phyloP scores from a whole-genome alignment of 2,329 filamentous ascomycete genomes.

The Cladosporium sp. region DNA sequence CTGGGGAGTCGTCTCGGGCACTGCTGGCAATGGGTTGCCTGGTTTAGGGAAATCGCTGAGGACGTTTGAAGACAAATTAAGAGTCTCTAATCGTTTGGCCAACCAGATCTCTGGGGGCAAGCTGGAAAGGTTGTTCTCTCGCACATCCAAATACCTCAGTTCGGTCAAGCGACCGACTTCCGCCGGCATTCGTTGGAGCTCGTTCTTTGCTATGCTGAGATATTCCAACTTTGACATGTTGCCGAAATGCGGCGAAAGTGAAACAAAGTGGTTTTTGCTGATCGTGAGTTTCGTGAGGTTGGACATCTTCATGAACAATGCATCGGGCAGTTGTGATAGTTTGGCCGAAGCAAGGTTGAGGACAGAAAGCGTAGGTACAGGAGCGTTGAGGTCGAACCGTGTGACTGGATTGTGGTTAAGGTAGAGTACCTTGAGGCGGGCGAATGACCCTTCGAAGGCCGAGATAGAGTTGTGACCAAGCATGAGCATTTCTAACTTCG shows the following conservation, averaged over 20 bases:
- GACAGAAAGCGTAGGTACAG: conserved; percentile 78
- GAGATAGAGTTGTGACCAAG: conserved; percentile 93
- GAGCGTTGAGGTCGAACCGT: conserved; percentile 78
- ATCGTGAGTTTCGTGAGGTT: conserved; percentile 85
- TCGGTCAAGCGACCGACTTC: conserved; percentile 88
- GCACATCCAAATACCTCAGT: conserved; percentile 80
- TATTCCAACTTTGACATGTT: conserved; percentile 81
- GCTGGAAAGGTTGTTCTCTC: conserved; percentile 89
- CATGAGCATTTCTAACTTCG: conserved; percentile 82
- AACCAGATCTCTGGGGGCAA: conserved; percentile 96
- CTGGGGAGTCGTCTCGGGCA: conserved; percentile 41
- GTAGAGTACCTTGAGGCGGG: conserved; percentile 78
- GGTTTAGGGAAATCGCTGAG: conserved; percentile 89
- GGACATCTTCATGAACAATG: conserved; percentile 82
- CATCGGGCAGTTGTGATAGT: conserved; percentile 81
- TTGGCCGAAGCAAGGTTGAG: conserved; percentile 92
- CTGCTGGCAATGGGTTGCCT: conserved; percentile 58
- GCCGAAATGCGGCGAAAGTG: conserved; percentile 81
- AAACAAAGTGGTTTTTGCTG: conserved; percentile 95
- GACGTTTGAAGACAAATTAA: conserved; percentile 95
- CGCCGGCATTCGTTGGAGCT: conserved; percentile 76
- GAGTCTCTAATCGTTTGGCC: conserved; percentile 82
- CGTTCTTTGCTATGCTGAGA: conserved; percentile 92
- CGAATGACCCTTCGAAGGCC: conserved; percentile 85
- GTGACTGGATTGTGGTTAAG: conserved; percentile 95